Percentiles rank a stretch among this genome's conserved stretches.
Evolutionary conservation across 1,139 yeast genomes (phyloP).

Genomic region (Suhomyces wounanorum): DNA sequence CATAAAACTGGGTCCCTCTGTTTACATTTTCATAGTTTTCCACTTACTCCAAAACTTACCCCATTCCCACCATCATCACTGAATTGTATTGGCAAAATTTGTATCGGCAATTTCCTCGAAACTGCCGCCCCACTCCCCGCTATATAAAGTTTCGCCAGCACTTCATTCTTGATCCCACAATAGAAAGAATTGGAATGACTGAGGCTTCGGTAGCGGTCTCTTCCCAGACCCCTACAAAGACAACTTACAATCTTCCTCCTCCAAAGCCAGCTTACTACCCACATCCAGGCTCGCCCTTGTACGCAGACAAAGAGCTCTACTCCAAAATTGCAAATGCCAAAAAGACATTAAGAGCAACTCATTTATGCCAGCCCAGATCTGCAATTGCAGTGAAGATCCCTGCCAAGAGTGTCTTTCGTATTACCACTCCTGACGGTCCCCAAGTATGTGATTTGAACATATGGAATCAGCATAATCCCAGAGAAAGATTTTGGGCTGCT

Average conservation of each 20-base stretch:
- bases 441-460: slow-evolving; percentile 70
- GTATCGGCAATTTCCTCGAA: too few relatives aligned
- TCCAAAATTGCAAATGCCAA: slow-evolving; percentile 44
- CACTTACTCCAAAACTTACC: too few relatives aligned
- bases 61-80: too few relatives aligned
- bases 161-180: too few relatives aligned
- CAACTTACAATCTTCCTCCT: slow-evolving; percentile 45
- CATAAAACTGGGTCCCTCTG: too few relatives aligned
- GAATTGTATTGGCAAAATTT: too few relatives aligned
- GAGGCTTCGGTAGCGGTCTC: slow-evolving; percentile 5
- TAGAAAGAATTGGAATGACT: not conserved
- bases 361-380: slow-evolving; percentile 52
- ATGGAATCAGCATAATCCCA: slow-evolving; percentile 61
- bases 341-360: slow-evolving; percentile 36
- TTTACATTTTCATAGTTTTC: too few relatives aligned
- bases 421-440: slow-evolving; percentile 68
- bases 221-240: slow-evolving; percentile 42
- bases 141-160: too few relatives aligned
- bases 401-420: slow-evolving; percentile 56
- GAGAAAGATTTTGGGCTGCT: slow-evolving; percentile 71
- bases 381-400: slow-evolving; percentile 65
- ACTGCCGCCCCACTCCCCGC: too few relatives aligned
- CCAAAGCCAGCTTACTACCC: slow-evolving; percentile 63
- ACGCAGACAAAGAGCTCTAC: slow-evolving; percentile 53
- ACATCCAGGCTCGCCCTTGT: slow-evolving; percentile 52